A percentile compares a stretch with the other conserved stretches of the same genome.
These are phyloP conservation scores for Gomphus sp. DNA, from an alignment of 1,284 basidiomycete species.

Conservation along the genomic window DNA sequence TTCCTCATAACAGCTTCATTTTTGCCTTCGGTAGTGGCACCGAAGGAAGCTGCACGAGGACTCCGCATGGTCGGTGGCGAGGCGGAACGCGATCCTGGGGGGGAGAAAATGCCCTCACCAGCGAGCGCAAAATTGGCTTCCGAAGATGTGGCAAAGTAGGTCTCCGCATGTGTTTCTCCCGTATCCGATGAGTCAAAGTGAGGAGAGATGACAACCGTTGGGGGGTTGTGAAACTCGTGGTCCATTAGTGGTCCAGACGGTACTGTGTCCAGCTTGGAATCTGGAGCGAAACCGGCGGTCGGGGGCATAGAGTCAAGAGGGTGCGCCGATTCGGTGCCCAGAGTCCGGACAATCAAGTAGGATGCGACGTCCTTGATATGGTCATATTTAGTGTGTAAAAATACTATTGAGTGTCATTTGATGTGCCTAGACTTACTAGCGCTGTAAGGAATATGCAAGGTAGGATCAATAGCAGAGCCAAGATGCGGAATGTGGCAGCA, in stretches of 20 bases:
- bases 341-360: conserved; percentile 74
- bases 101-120: conserved; percentile 64
- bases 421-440: conserved; percentile 36
- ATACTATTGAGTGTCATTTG: not conserved
- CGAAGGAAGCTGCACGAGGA: not conserved
- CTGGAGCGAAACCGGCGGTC: not conserved
- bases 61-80: conserved; percentile 46
- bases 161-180: conserved; percentile 15
- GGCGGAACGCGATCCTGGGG: conserved; percentile 51
- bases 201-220: not conserved
- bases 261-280: not conserved
- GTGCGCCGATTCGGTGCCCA: conserved; percentile 40
- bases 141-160: conserved; percentile 37
- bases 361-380: conserved; percentile 62
- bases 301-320: not conserved
- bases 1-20: conserved; percentile 4
- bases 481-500: conserved; percentile 54
- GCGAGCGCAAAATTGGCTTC: conserved; percentile 44
- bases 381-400: not conserved
- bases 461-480: conserved; percentile 52
- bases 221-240: not conserved
- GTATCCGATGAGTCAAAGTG: not conserved
- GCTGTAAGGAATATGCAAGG: conserved; percentile 57
- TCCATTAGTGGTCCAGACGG: not conserved
- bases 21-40: conserved; percentile 8